phyloP scores from a whole-genome alignment of 129 eudicot genomes.

The Dittrichia graveolens region DNA sequence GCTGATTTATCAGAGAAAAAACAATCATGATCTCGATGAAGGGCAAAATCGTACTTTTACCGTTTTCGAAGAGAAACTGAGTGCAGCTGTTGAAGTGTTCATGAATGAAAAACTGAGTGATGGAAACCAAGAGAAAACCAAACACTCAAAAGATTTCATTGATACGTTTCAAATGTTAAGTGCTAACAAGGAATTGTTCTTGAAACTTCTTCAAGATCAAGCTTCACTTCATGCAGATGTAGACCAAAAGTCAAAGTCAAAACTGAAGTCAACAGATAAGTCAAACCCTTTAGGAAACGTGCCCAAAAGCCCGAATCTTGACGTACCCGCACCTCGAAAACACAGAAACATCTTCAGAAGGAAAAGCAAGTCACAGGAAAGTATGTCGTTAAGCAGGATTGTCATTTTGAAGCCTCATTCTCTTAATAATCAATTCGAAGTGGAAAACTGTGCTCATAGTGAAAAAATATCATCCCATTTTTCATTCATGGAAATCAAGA shows the following conservation, averaged over 20 bases:
- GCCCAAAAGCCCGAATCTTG: constrained; percentile 25
- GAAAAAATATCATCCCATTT: constrained; percentile 56
- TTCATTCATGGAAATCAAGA: constrained; percentile 58
- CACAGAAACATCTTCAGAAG: constrained; percentile 67
- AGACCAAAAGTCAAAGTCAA: constrained; percentile 36
- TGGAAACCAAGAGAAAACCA: constrained; percentile 38
- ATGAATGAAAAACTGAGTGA: constrained; percentile 41
- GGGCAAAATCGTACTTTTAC: constrained; percentile 34
- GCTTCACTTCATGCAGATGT: constrained; percentile 16
- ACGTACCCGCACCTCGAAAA: constrained; percentile 39
- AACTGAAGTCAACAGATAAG: constrained; percentile 25
- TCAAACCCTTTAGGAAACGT: constrained; percentile 37
- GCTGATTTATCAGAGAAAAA: constrained; percentile 44
- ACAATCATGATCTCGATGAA: constrained; percentile 29
- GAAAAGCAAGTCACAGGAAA: constrained; percentile 71
- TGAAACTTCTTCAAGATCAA: constrained; percentile 49
- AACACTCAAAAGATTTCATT: constrained; percentile 56
- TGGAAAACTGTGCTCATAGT: constrained; percentile 35
- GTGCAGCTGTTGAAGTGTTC: constrained; percentile 67
- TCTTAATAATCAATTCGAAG: constrained; percentile 30
- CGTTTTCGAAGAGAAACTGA: constrained; percentile 52
- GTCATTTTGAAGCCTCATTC: constrained; percentile 87
- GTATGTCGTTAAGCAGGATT: constrained; percentile 45
- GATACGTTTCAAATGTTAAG: constrained; percentile 70
- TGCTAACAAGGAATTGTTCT: constrained; percentile 61